Base-by-base conservation (phyloP, 2,329 filamentous ascomycete species). In the Aspergillus unguis region DNA sequence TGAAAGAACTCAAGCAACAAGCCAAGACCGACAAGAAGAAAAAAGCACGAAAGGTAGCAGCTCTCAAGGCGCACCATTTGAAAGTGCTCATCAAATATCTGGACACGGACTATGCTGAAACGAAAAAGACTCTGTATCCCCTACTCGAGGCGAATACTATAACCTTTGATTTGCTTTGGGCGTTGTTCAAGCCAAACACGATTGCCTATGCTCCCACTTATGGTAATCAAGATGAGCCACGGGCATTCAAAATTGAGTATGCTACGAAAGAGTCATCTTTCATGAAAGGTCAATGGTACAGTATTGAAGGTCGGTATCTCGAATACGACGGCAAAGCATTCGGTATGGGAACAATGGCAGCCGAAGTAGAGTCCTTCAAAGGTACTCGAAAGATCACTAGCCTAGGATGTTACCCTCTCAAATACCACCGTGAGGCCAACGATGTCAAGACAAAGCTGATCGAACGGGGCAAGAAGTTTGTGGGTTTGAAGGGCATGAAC, bases 271-370 rank as follows among this genome's bases (percentile, higher is more conserved):
- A 88, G 45, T 76, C 72, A 40, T 83, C 79, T 33, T 83, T 92
- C 62, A 80, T 88, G 65, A 85, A 84, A 58, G 88, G 88, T 3
- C 81, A 85, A 17, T 92, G 82, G 72, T 95, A 92, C 71, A 82
- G 79, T 59, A 79, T 96, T 10, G 87, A 92, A 59, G 90, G 75
- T 7, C 67, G 72, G 17, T 95, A 94, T 61, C 80, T 96, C 27
- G 90, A 95, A 64, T 95, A 90, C 56, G 90, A 96, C 61, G 92
- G 91, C 52, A 95, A 95, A 67, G 80, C 82, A 5, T 95, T 92
- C 65, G 91, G 90, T 2, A 85, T 87, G 62, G 88, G 88, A 11
- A 84, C 77, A 45, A 83, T 90, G 64, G 77, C 83, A 8, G 81
- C 85, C 35, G 84, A 91, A 46, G 84, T 96, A 9, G 72, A 80